Conservation (phyloP, 2,329 filamentous ascomycete species). For the Ascochyta koolunga region DNA sequence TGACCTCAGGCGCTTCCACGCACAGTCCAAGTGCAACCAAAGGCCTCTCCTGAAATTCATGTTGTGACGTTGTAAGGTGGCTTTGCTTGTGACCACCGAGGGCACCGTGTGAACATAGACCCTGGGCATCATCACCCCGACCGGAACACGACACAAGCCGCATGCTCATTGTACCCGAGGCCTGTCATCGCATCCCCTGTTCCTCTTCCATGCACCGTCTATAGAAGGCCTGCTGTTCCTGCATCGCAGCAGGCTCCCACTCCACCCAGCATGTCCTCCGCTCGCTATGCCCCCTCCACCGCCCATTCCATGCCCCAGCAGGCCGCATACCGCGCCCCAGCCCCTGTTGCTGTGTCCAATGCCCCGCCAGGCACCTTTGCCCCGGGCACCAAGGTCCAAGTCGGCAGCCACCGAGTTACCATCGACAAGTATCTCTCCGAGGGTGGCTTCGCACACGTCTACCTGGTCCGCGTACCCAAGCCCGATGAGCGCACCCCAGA, state of each 20-base stretch:
- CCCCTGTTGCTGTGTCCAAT: slow-evolving; percentile 38
- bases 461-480: slow-evolving; percentile 82
- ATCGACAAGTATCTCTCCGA: slow-evolving; percentile 98
- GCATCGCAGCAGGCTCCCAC: slow-evolving; percentile 42
- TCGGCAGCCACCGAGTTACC: slow-evolving; percentile 87
- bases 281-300: slow-evolving; percentile 46
- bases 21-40: background rate
- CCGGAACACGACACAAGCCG: slow-evolving; percentile 28
- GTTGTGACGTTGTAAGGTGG: slow-evolving; percentile 37
- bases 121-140: slow-evolving; percentile 20
- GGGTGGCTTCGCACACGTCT: slow-evolving; percentile 97
- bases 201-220: slow-evolving; percentile 38
- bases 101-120: slow-evolving; percentile 17
- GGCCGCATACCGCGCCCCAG: slow-evolving; percentile 44
- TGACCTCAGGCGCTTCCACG: background rate
- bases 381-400: slow-evolving; percentile 94
- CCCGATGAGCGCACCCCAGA: slow-evolving; percentile 78
- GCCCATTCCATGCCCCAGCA: slow-evolving; percentile 44
- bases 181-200: slow-evolving; percentile 12
- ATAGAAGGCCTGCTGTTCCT: slow-evolving; percentile 38
- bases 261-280: slow-evolving; percentile 47
- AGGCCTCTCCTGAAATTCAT: background rate
- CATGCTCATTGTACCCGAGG: slow-evolving; percentile 20
- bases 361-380: slow-evolving; percentile 76
- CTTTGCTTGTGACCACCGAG: slow-evolving; percentile 32